Evolutionary conservation across 164 flowering plant species (phyloP).

Genomic region (Piper longum): DNA sequence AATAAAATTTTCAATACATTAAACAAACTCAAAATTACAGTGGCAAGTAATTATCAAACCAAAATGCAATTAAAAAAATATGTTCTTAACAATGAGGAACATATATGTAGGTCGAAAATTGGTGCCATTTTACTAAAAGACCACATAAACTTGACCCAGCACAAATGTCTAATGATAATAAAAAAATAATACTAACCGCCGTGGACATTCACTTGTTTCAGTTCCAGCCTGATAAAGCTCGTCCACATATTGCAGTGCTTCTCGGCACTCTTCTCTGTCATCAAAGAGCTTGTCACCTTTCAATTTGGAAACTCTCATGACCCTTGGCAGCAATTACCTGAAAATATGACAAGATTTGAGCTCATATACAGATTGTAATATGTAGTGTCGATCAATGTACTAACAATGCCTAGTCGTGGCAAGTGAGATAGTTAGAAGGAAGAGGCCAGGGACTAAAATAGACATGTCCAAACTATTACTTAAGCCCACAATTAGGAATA

Average conservation of each 20-base stretch:
- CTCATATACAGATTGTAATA: neutral
- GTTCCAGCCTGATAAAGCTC: constrained; percentile 96
- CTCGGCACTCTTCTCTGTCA: constrained; percentile 95
- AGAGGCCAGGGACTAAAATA: no score
- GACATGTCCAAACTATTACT: no score
- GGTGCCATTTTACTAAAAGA: no score
- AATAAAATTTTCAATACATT: no score
- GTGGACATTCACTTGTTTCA: constrained; percentile 95
- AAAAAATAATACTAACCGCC: constrained; percentile 32
- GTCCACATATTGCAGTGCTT: constrained; percentile 91
- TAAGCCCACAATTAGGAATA: no score
- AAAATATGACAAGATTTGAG: constrained; percentile 6
- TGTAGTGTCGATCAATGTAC: neutral
- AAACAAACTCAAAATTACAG: no score
- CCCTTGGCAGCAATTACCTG: constrained; percentile 97
- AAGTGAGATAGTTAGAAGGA: no score
- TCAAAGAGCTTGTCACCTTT: constrained; percentile 87
- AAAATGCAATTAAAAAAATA: no score
- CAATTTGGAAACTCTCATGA: constrained; percentile 71
- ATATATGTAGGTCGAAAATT: no score
- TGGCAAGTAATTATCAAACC: no score
- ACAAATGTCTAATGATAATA: neutral
- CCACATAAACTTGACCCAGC: neutral
- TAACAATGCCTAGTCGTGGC: no score
- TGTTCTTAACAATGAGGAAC: no score